Evolutionary conservation across 148 eudicot species (phyloP), one percentile per base, ranked within the genome.

Genomic region (Rheum nobile): DNA sequence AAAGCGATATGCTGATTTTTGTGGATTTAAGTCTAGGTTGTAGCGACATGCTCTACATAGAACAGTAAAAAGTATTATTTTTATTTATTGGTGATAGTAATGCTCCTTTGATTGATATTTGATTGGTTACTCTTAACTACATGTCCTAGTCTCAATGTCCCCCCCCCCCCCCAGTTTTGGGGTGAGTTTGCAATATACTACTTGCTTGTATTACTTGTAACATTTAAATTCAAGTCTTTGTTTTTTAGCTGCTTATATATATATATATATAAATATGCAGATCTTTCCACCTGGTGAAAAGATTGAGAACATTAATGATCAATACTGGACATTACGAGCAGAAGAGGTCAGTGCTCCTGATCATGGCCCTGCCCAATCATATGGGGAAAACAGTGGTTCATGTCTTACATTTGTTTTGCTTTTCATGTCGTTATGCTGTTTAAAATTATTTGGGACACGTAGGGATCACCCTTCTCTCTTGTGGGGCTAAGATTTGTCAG

Each of bases 321-420:
- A 92, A 67, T 92, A 90, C 81, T 90, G 98, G 98, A 92, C 98
- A 70, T 75, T 92, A 75, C 91, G 96, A 32, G 98, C 98, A 52
- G 98, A 92, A 82, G 98, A 92, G 96, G 97, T 90, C 72, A 77
- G 82, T 82, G 31, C 19, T 59, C 34, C 34, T 59, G 67, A 22
- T 75, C 74, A 4, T 41, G 2, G 10, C 43, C 43, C 43, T 41
- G 0, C 43, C 43, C 43, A 41, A 9, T 41, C 2, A 54, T 54
- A 1, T 10, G 34, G 3, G 67, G 67, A 8, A 59, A 59, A 26
- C 34, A 28, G 2, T 59, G 24, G 6, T 59, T 26, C 34, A 59
- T 59, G 41, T 14, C 32, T 10, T 65, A 21, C 38, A 31, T 63
- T 12, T 12, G 69, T 63, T 63, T 6, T 32, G 70, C 39, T 65